phyloP scores from a whole-genome alignment of 352 stramenopile genomes.

The Phytophthora citricola region DNA sequence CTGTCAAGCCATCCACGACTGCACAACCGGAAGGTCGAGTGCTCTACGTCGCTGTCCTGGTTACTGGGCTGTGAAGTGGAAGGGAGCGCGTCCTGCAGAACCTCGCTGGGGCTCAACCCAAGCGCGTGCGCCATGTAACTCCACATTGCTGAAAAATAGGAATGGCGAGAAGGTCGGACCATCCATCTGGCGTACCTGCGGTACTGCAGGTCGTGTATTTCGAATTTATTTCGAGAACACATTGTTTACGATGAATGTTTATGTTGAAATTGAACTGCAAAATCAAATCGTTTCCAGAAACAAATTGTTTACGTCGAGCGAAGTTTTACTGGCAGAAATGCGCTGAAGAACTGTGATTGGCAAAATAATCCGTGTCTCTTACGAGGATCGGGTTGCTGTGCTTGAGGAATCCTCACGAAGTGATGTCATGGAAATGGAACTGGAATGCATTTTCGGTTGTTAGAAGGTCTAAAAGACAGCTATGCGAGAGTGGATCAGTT shows the following conservation, averaged over 20 bases:
- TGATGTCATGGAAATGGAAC: constrained; percentile 17
- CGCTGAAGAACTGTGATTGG: neutral
- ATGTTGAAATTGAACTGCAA: neutral
- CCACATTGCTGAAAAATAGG: constrained; percentile 24
- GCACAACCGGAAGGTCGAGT: constrained; percentile 28
- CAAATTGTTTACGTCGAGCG: neutral
- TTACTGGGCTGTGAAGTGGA: constrained; percentile 16
- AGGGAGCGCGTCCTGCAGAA: neutral
- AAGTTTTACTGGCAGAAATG: constrained; percentile 10
- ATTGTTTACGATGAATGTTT: neutral
- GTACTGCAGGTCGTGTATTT: constrained; percentile 1
- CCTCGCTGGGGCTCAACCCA: constrained; percentile 22
- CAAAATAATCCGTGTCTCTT: neutral
- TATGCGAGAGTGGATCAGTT: constrained; percentile 22
- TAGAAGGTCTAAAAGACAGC: constrained; percentile 5
- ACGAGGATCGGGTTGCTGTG: constrained; percentile 6
- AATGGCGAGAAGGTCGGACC: constrained; percentile 21
- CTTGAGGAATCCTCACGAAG: neutral
- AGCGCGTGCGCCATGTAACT: constrained; percentile 42
- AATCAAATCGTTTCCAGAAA: neutral
- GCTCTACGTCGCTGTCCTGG: constrained; percentile 28
- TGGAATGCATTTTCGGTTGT: constrained; percentile 19
- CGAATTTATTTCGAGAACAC: constrained; percentile 10
- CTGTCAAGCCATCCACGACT: constrained; percentile 41
- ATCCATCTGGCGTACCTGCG: constrained; percentile 17